Evolutionary conservation across 1,284 basidiomycete genomes (phyloP), one percentile per base, ranked within the genome.

Genomic region (Microbotryum silenes-acaulis): DNA sequence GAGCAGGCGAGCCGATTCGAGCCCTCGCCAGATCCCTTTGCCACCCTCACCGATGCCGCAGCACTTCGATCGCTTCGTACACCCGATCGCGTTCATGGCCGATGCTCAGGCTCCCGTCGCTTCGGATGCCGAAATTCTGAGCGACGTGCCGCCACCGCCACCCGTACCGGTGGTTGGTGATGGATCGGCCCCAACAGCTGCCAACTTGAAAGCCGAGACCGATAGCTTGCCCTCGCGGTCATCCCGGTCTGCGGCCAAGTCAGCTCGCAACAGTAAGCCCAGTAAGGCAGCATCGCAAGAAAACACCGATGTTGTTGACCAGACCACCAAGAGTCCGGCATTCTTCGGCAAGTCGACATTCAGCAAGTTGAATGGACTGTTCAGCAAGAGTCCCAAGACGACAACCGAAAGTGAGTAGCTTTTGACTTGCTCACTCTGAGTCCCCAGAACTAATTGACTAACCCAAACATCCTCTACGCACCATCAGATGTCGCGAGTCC

Each of bases 21-120:
- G 29, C 53, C 57, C 18, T 37, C 33, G 37, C 5, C 47, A 59
- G 18, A 51, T 65, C 48, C 60, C 63, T 4, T 57, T 67, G 8
- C 66, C 66, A 2, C 58, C 63, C 0, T 67, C 66, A 8, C 66
- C 63, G 1, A 46, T 63, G 37, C 63, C 66, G 1, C 48, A 20
- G 27, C 51, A 53, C 6, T 25, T 10, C 20, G 29, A 53, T 29
- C 27, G 20, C 27, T n/a, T 33, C n/a, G n/a, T 9, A 10, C 51
- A n/a, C 12, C 27, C 25, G n/a, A 16, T 31, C 14, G 33, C n/a
- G n/a, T 27, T 33, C 20, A 25, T 33, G 51, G n/a, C 31, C 27
- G 51, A 53, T 53, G 10, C 51, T 29, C n/a, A 31, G 4, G 12
- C 18, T 10, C 37, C 37, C 16, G 37, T 18, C 12, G 51, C 23